Evolutionary conservation across 208 protist genomes (phyloP), one percentile per base, ranked within the genome.

Genomic region (Porcisia deanei): DNA sequence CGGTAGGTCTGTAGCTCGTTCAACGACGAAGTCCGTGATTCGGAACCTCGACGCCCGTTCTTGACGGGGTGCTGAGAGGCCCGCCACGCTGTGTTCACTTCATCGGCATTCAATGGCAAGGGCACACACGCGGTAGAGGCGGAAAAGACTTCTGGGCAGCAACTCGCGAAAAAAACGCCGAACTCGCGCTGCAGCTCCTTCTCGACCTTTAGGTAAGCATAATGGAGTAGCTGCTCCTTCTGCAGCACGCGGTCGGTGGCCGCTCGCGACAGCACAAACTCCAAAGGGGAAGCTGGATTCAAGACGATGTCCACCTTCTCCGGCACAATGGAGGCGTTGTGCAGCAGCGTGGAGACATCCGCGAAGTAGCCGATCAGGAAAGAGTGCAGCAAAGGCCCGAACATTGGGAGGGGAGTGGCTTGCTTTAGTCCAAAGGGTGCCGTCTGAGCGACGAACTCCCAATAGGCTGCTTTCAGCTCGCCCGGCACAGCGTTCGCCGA

Each of bases 281-380:
- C 91, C 45, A 94, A 85, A 6, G 91, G 91, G 25, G 93, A 96
- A 39, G 69, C 60, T 20, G 93, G 93, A 71, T 97, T 97, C 22
- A 97, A 76, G 12, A 97, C 83, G 60, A 97, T 88, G 66, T 97
- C 93, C 3, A 95, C 93, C 78, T 90, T 92, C 63, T 91, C 85
- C 22, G 93, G 91, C 12, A 94, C 88, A 65, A 97, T 94, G 55
- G 91, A 85, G 7, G 91, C 88, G 78, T 97, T 97, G 81, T 95
- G 91, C 71, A 97, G 81, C 39, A 97, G 75, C n/a, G 93, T 97
- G 41, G 93, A 77, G 55, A 94, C 76, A 69, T 97, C 93, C 16
- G 91, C 93, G 57, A 96, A 97, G 82, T 97, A 97, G 30, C 93
- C 93, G 30, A 96, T 73, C 73, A 95, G 90, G 65, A 91, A 95